Base-by-base conservation (phyloP, 768 basidiomycete species). In the Daedaleopsis nitida region DNA sequence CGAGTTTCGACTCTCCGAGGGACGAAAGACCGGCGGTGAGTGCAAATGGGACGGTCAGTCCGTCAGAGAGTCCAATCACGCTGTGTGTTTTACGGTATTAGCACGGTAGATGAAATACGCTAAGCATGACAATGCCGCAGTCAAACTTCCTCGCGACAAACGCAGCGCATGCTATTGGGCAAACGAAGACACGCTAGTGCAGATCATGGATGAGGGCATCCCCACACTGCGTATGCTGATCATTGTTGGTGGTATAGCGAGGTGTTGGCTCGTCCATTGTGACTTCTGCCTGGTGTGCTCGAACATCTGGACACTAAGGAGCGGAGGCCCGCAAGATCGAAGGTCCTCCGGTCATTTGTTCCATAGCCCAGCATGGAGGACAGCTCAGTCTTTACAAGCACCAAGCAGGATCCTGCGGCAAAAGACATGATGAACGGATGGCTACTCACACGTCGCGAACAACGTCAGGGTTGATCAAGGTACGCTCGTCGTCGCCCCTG, bases 21-120 rank as follows among this genome's bases (percentile, higher is more conserved):
- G 94, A 89, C 12, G 92, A 91, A 24, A 96, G 83, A 57, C 94
- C 94, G 5, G 94, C 94, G 2, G 94, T 86, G 42, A 96, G 78
- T 10, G 94, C 94, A 71, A 96, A 96, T 0, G 94, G 94, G 1
- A 96, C 93, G 0, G 94, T 96, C 52, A 95, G 77, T 8, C 94
- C 93, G 68, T 95, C 93, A 0, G 90, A 91, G 10, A 94, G 85
- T n/a, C 94, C 94, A 62, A 94, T 94, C 50, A 95, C 84, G 52
- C 92, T 93, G 69, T 13, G 45, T 37, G 67, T 55, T 55, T 58
- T 54, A 19, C 27, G 11, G 13, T 17, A 52, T 62, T 37, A 62
- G 61, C 19, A 39, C 21, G 6, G 19, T 45, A 56, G 63, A 48
- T 63, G 5, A 58, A 27, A 60, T 13, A 19, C 9, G 24, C 34